Evolutionary conservation across 352 stramenopile species (phyloP), one percentile per base, ranked within the genome.

Genomic region (Globisporangium okanoganense): DNA sequence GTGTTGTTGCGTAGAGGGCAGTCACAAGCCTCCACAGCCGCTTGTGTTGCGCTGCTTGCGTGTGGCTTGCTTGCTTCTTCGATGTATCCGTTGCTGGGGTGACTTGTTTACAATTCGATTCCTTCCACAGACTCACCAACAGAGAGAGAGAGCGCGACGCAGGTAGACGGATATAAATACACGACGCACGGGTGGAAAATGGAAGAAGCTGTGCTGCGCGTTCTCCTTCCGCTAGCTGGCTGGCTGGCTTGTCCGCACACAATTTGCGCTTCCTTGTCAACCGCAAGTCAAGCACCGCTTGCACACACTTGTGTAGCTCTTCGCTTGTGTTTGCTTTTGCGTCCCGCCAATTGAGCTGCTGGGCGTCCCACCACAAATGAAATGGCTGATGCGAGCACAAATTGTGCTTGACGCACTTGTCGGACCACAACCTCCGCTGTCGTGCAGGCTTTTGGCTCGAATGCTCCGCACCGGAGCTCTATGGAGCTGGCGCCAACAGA

Each of bases 161-260:
- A 56, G 29, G 49, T 16, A 56, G 49, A 43, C 49, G 20, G 49
- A 43, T 56, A 54, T 41, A 56, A 56, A 56, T 55, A 55, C 48
- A 22, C 18, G 27, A 16, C 14, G 16, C 13, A 5, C 10, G 27
- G 31, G 25, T 55, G 49, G 49, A 56, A 29, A 29, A 56, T 56
- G 22, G 49, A 56, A 56, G 49, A 43, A 56, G 49, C n/a, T 9
- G 48, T 16, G 3, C 16, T 18, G 49, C 29, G 49, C 2, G 29
- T 56, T 56, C 49, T 55, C 25, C 47, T 22, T 33, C 24, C 27
- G 7, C 35, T 36, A 13, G 12, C 29, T 29, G 47, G 10, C 22
- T 27, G 43, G 25, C 27, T 24, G 25, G 7, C 27, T 54, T 40
- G 25, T 38, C 27, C 20, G 25, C 45, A 35, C 29, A 33, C 29